Percentiles rank a stretch among this genome's conserved stretches.
Evolutionary conservation across 495 filamentous ascomycete species (phyloP).

Genomic region (Apodospora peruviana): DNA sequence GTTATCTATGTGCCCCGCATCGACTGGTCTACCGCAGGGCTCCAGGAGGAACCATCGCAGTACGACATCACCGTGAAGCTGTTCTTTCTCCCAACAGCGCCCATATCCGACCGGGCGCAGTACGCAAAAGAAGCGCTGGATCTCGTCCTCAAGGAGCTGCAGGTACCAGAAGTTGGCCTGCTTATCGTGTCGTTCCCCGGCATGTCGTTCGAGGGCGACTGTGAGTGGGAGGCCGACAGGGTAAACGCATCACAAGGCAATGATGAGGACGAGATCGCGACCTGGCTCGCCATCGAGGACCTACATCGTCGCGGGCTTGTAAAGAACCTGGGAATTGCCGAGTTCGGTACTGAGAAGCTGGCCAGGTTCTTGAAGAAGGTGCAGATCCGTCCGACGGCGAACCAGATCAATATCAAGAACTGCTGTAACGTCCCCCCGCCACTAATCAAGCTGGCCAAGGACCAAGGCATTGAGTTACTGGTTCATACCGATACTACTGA

Average conservation of each 20-base stretch:
- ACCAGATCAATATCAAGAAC: slow-evolving; percentile 96
- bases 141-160: slow-evolving; percentile 72
- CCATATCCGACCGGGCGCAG: slow-evolving; percentile 51
- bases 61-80: slow-evolving; percentile 94
- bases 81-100: slow-evolving; percentile 76
- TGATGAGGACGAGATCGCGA: slow-evolving; percentile 57
- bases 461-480: slow-evolving; percentile 77
- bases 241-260: slow-evolving; percentile 54
- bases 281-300: slow-evolving; percentile 68
- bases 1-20: slow-evolving; percentile 71
- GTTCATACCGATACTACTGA: slow-evolving; percentile 94
- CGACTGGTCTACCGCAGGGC: slow-evolving; percentile 61
- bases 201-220: slow-evolving; percentile 88
- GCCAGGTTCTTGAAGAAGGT: slow-evolving; percentile 51
- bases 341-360: slow-evolving; percentile 82
- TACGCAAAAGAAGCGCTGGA: slow-evolving; percentile 73
- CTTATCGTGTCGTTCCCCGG: slow-evolving; percentile 91
- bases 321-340: slow-evolving; percentile 72
- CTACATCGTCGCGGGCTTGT: slow-evolving; percentile 69
- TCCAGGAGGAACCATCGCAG: slow-evolving; percentile 70
- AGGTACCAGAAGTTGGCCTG: slow-evolving; percentile 71
- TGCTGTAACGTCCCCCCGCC: slow-evolving; percentile 94
- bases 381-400: slow-evolving; percentile 69
- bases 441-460: slow-evolving; percentile 77
- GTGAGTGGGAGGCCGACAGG: slow-evolving; percentile 69